Percentiles rank a stretch among this genome's conserved stretches.
Evolutionary conservation across 768 basidiomycete genomes (phyloP).

Genomic region (Podaxis sp.): DNA sequence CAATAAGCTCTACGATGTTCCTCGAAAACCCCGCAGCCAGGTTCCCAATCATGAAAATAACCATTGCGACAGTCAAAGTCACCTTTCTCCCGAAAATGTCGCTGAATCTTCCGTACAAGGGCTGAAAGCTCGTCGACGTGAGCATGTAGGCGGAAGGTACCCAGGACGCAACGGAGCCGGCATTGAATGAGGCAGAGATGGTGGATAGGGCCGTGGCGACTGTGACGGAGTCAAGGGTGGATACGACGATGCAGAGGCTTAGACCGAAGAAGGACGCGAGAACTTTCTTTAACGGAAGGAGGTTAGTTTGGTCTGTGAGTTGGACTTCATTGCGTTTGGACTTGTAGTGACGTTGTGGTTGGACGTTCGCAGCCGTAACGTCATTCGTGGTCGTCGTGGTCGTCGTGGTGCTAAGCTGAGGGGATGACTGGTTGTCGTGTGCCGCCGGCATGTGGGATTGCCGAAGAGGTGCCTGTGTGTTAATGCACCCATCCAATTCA

Average conservation of each 20-base stretch:
- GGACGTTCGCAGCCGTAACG: neutral
- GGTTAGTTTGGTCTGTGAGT: constrained; percentile 72
- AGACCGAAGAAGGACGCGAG: constrained; percentile 63
- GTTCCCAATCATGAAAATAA: constrained; percentile 66
- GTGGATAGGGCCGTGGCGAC: constrained; percentile 76
- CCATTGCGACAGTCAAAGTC: constrained; percentile 55
- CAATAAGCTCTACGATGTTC: constrained; percentile 65
- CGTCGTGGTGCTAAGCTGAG: neutral
- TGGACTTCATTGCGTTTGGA: constrained; percentile 4
- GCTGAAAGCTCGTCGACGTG: constrained; percentile 65
- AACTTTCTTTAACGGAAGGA: constrained; percentile 64
- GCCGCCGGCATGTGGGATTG: neutral
- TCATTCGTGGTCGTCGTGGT: neutral
- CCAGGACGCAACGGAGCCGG: constrained; percentile 66
- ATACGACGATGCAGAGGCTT: constrained; percentile 59
- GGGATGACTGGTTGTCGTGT: neutral
- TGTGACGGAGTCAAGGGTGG: constrained; percentile 69
- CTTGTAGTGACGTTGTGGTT: neutral
- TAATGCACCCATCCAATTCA: neutral
- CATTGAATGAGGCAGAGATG: constrained; percentile 63
- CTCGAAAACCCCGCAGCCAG: constrained; percentile 66
- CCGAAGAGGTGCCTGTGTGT: neutral
- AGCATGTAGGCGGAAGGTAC: constrained; percentile 73
- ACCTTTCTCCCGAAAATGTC: constrained; percentile 70
- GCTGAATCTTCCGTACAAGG: constrained; percentile 59